phyloP scores from a whole-genome alignment of 2,329 filamentous ascomycete genomes.

The Hypomyces perniciosus region DNA sequence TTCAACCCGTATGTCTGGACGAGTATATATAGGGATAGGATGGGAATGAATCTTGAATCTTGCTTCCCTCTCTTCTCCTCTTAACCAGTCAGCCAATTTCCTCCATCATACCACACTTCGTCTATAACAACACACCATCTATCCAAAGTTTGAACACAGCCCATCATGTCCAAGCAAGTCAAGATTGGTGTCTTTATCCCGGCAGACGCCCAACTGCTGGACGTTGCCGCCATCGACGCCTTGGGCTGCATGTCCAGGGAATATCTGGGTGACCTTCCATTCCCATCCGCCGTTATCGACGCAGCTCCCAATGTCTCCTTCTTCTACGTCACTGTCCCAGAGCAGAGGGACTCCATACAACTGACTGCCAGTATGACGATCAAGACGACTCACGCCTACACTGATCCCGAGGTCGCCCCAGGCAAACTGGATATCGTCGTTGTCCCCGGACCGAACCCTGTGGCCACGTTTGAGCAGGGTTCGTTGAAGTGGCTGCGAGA shows the following conservation, averaged over 20 bases:
- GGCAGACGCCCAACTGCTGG: slow-evolving; percentile 40
- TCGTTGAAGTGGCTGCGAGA: slow-evolving; percentile 37
- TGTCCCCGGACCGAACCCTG: slow-evolving; percentile 45
- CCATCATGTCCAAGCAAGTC: slow-evolving; percentile 22
- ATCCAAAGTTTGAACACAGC: background rate
- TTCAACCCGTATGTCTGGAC: too few species aligned
- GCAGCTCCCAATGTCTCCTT: slow-evolving; percentile 39
- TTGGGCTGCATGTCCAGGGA: slow-evolving; percentile 40
- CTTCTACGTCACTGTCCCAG: slow-evolving; percentile 40
- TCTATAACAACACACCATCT: too few species aligned
- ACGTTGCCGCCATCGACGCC: slow-evolving; percentile 45
- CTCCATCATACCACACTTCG: too few species aligned
- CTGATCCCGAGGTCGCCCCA: slow-evolving; percentile 41
- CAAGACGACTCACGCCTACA: slow-evolving; percentile 37
- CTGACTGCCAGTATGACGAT: slow-evolving; percentile 37
- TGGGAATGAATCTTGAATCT: too few species aligned
- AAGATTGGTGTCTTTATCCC: slow-evolving; percentile 48
- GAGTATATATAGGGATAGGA: too few species aligned
- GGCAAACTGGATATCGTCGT: slow-evolving; percentile 46
- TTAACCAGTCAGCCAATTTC: too few species aligned
- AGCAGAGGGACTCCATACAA: slow-evolving; percentile 29
- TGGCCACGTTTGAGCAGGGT: slow-evolving; percentile 23
- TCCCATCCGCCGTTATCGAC: slow-evolving; percentile 32
- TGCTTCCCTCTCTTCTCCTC: too few species aligned
- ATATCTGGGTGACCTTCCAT: slow-evolving; percentile 32